Conservation (phyloP, 176 grass and related monocot genomes). For the Microstegium vimineum region DNA sequence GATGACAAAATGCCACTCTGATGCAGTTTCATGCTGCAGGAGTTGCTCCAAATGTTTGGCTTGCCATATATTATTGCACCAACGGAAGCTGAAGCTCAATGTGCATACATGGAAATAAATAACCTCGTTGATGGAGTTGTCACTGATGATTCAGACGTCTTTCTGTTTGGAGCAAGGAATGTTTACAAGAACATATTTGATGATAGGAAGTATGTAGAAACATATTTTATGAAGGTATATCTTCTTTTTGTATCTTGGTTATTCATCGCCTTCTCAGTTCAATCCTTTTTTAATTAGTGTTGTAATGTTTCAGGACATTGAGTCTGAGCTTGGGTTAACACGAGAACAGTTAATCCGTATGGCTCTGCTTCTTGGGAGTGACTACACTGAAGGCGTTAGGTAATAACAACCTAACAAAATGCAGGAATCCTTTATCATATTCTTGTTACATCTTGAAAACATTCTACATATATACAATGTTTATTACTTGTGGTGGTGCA, state of each 20-base stretch:
- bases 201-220: conserved; percentile 98
- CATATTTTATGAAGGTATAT: conserved; percentile 94
- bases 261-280: conserved; percentile 10
- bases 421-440: conserved; percentile 6
- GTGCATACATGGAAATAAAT: conserved; percentile 96
- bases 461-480: background rate
- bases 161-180: conserved; percentile 92
- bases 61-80: conserved; percentile 98
- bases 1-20: background rate
- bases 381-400: conserved; percentile 98
- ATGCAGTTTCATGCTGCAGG: conserved; percentile 51
- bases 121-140: conserved; percentile 95
- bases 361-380: conserved; percentile 92
- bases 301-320: conserved; percentile 81
- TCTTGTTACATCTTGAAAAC: conserved; percentile 8
- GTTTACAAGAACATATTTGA: conserved; percentile 99
- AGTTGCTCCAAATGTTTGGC: conserved; percentile 98
- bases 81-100: conserved; percentile 95
- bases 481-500: background rate
- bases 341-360: conserved; percentile 87
- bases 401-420: conserved; percentile 30
- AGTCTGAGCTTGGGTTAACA: conserved; percentile 84
- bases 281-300: conserved; percentile 15
- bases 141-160: conserved; percentile 98
- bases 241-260: background rate